phyloP scores from a whole-genome alignment of 176 grass and related monocot species.

The Miscanthus lutarioriparius region DNA sequence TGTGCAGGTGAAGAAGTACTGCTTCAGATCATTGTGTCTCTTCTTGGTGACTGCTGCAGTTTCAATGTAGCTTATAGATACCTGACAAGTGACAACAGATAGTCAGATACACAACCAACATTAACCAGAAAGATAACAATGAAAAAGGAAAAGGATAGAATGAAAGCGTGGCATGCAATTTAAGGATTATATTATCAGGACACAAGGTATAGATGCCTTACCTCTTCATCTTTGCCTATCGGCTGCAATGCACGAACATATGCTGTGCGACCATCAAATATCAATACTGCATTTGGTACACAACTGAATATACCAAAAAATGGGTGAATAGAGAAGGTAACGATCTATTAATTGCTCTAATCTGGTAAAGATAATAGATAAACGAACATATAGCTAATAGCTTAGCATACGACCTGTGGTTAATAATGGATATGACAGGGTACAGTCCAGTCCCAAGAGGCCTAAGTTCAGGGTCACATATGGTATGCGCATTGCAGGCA shows the following conservation, averaged over 20 bases:
- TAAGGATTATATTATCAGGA: conserved; percentile 18
- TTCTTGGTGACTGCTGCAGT: conserved; percentile 74
- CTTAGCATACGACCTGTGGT: conserved; percentile 71
- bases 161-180: conserved; percentile 13
- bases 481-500: conserved; percentile 92
- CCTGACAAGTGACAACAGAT: conserved; percentile 41
- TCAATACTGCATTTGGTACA: conserved; percentile 91
- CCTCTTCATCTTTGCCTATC: conserved; percentile 78
- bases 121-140: conserved; percentile 21
- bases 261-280: conserved; percentile 77
- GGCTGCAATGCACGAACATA: conserved; percentile 75
- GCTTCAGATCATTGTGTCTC: conserved; percentile 73
- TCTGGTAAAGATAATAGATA: conserved; percentile 22
- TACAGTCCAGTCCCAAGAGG: conserved; percentile 85
- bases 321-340: conserved; percentile 11
- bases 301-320: conserved; percentile 63
- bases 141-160: conserved; percentile 9
- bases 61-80: conserved; percentile 96
- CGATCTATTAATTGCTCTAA: conserved; percentile 32
- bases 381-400: conserved; percentile 26
- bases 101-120: conserved; percentile 8
- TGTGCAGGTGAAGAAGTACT: conserved; percentile 86
- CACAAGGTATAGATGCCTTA: conserved; percentile 33
- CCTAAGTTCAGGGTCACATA: conserved; percentile 90
- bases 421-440: conserved; percentile 95